These are phyloP conservation scores for Bombardia bombarda DNA, from an alignment of 495 filamentous ascomycete genomes.

Conservation along the genomic window DNA sequence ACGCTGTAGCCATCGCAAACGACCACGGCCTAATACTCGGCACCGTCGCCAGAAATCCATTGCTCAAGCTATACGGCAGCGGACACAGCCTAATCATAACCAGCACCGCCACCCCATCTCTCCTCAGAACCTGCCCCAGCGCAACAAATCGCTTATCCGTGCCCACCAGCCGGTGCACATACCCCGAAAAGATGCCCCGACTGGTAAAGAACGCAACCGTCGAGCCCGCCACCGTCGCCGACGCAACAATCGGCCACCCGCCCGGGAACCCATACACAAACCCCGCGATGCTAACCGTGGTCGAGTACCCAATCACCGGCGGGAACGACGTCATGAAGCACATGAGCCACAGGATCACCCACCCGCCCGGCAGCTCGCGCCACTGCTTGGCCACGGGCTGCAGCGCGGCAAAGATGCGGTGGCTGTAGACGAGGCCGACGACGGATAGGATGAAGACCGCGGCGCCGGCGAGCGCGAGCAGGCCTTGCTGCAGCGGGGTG, in stretches of 20 bases:
- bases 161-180: conserved; percentile 73
- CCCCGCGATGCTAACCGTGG: conserved; percentile 74
- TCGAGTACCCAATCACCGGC: conserved; percentile 84
- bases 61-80: conserved; percentile 88
- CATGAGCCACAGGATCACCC: conserved; percentile 70
- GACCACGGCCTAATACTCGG: conserved; percentile 69
- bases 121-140: conserved; percentile 52
- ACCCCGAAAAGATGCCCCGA: conserved; percentile 64
- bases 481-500: conserved; percentile 51
- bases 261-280: conserved; percentile 92
- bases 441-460: conserved; percentile 40
- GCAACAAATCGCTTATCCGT: conserved; percentile 67
- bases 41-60: conserved; percentile 89
- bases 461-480: conserved; percentile 45
- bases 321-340: conserved; percentile 79
- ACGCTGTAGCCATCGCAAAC: conserved; percentile 75
- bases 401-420: conserved; percentile 66
- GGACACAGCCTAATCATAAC: conserved; percentile 92
- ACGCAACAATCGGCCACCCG: conserved; percentile 81
- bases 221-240: conserved; percentile 70
- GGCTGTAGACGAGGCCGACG: conserved; percentile 64
- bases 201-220: conserved; percentile 71
- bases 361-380: conserved; percentile 61
- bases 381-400: conserved; percentile 63
- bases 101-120: conserved; percentile 82